Evolutionary conservation across 306 rosid genomes (phyloP).

Genomic region (Chamaecrista fasciculata): DNA sequence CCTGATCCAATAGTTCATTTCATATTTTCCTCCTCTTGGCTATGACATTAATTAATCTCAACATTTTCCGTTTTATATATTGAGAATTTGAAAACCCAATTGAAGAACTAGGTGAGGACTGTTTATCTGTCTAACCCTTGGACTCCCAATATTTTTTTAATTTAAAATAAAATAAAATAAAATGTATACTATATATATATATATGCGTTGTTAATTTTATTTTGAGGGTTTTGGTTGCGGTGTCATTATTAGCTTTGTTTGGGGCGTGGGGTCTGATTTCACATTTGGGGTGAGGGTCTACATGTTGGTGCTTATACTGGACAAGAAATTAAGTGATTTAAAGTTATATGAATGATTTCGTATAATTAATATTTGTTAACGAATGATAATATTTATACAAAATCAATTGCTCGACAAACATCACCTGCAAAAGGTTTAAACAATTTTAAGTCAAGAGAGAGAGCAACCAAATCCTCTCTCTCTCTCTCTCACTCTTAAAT

Average conservation of each 20-base stretch:
- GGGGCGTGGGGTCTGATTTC: slow-evolving; percentile 40
- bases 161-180: no score
- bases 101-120: not conserved
- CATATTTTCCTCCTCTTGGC: no score
- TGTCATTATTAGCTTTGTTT: slow-evolving; percentile 53
- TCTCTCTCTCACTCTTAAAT: slow-evolving; percentile 25
- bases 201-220: not conserved
- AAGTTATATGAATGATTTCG: slow-evolving; percentile 38
- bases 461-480: slow-evolving; percentile 15
- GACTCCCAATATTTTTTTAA: no score
- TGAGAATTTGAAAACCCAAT: not conserved
- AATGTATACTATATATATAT: not conserved
- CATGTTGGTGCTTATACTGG: slow-evolving; percentile 58
- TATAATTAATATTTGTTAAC: slow-evolving; percentile 33
- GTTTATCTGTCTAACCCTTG: not conserved
- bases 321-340: slow-evolving; percentile 49
- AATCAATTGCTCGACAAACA: slow-evolving; percentile 50
- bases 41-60: no score
- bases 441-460: slow-evolving; percentile 36
- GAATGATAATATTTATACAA: slow-evolving; percentile 24
- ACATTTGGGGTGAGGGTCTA: slow-evolving; percentile 58
- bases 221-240: slow-evolving; percentile 34
- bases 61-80: no score
- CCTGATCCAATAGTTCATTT: no score
- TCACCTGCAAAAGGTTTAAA: slow-evolving; percentile 47